phyloP scores from a whole-genome alignment of 805 yeast genomes.

The Phaffomyces opuntiae region DNA sequence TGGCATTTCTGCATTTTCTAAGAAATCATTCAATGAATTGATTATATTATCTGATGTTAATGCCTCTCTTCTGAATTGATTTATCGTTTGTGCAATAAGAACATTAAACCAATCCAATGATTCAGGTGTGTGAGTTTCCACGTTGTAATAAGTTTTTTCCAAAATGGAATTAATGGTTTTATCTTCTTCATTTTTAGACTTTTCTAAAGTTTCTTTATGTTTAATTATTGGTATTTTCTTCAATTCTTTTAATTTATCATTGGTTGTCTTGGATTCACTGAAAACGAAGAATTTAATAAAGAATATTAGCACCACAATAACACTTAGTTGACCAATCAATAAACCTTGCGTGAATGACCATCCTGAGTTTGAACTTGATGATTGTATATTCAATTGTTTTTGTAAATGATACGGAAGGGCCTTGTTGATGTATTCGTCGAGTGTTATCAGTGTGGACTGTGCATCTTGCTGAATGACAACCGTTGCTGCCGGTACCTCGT shows the following conservation, averaged over 20 bases:
- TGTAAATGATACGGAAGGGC: slow-evolving; percentile 30
- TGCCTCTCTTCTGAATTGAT: slow-evolving; percentile 87
- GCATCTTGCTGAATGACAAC: slow-evolving; percentile 19
- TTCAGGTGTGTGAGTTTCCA: slow-evolving; percentile 79
- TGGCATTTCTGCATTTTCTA: slow-evolving; percentile 57
- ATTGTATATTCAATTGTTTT: slow-evolving; percentile 22
- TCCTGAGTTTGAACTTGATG: slow-evolving; percentile 13
- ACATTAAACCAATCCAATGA: slow-evolving; percentile 97
- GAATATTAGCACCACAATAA: slow-evolving; percentile 51
- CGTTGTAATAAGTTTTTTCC: slow-evolving; percentile 90
- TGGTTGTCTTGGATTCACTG: slow-evolving; percentile 44
- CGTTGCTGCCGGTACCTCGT: slow-evolving; percentile 11
- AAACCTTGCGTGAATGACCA: slow-evolving; percentile 80
- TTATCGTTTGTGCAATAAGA: slow-evolving; percentile 81
- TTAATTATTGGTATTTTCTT: slow-evolving; percentile 20
- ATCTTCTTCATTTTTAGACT: slow-evolving; percentile 12
- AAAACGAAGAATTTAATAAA: slow-evolving; percentile 74
- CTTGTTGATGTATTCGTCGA: slow-evolving; percentile 31
- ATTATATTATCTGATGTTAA: slow-evolving; percentile 76
- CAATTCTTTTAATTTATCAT: slow-evolving; percentile 19
- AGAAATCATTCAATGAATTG: slow-evolving; percentile 63
- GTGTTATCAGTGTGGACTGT: slow-evolving; percentile 24
- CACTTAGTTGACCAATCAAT: slow-evolving; percentile 66
- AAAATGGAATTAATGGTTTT: slow-evolving; percentile 45
- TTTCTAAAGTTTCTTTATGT: slow-evolving; percentile 13